A percentile compares a stretch with the other conserved stretches of the same genome.
Conservation (phyloP, 805 yeast species). For the Kluyveromyces nonfermentans region DNA sequence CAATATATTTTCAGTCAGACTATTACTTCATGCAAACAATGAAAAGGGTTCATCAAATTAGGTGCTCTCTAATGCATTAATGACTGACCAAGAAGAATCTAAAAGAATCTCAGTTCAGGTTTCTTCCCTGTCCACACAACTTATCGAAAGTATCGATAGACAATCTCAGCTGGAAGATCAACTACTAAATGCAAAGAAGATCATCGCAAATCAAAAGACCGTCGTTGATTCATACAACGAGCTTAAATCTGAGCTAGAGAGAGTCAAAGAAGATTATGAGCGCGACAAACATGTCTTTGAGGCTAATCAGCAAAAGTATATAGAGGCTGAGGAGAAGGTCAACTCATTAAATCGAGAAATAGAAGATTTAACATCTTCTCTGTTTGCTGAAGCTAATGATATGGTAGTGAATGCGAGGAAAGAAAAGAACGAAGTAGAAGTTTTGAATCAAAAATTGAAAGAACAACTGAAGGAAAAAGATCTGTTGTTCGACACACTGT, state of each 20-base stretch:
- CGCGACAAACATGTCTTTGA: slow-evolving; percentile 22
- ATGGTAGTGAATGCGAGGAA: slow-evolving; percentile 76
- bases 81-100: slow-evolving; percentile 27
- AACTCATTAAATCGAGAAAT: slow-evolving; percentile 59
- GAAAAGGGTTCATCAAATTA: neutral
- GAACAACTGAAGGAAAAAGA: slow-evolving; percentile 61
- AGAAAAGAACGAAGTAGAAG: slow-evolving; percentile 49
- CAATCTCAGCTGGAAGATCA: slow-evolving; percentile 48
- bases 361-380: slow-evolving; percentile 66
- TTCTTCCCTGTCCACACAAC: slow-evolving; percentile 46
- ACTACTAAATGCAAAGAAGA: slow-evolving; percentile 33
- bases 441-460: slow-evolving; percentile 46
- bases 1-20: too few relatives aligned
- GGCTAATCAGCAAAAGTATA: slow-evolving; percentile 17
- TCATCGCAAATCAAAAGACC: slow-evolving; percentile 19
- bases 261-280: slow-evolving; percentile 13
- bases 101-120: slow-evolving; percentile 46
- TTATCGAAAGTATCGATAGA: slow-evolving; percentile 50
- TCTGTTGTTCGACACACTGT: slow-evolving; percentile 50
- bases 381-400: slow-evolving; percentile 75
- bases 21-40: too few relatives aligned
- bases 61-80: neutral
- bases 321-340: slow-evolving; percentile 24
- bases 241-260: slow-evolving; percentile 27
- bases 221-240: slow-evolving; percentile 20